Evolutionary conservation across 2,329 filamentous ascomycete species (phyloP).

Genomic region (Lizonia empirigonia): DNA sequence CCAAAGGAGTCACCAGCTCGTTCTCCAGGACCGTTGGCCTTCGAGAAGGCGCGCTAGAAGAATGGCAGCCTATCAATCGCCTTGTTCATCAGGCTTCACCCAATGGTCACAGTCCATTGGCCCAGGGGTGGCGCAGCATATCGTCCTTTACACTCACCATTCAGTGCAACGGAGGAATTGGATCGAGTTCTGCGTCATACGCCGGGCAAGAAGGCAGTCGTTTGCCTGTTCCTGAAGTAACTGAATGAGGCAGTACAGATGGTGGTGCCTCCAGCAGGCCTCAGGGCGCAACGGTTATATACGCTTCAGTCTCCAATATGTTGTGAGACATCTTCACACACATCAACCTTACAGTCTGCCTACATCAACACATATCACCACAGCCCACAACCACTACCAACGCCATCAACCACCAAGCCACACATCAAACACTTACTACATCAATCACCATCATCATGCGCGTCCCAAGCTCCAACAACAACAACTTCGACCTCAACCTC

Average conservation of each 20-base stretch:
- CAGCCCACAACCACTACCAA: slow-evolving; percentile 10
- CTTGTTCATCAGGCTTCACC: slow-evolving; percentile 31
- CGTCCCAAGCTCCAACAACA: slow-evolving; percentile 16
- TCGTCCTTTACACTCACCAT: slow-evolving; percentile 20
- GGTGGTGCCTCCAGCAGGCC: slow-evolving; percentile 36
- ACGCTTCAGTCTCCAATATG: slow-evolving; percentile 1
- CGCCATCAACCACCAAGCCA: slow-evolving; percentile 27
- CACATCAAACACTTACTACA: not conserved
- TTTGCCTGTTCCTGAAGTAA: slow-evolving; percentile 32
- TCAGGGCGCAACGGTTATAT: slow-evolving; percentile 31
- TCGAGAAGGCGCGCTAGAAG: slow-evolving; percentile 35
- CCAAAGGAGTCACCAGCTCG: slow-evolving; percentile 37
- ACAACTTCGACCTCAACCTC: slow-evolving; percentile 29
- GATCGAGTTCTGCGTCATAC: slow-evolving; percentile 33
- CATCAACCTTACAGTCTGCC: slow-evolving; percentile 16
- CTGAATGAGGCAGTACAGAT: slow-evolving; percentile 25
- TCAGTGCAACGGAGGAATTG: slow-evolving; percentile 25
- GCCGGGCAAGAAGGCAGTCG: slow-evolving; percentile 37
- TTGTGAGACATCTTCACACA: slow-evolving; percentile 3
- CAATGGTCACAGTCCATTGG: slow-evolving; percentile 26
- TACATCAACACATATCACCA: slow-evolving; percentile 7
- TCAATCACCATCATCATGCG: slow-evolving; percentile 7
- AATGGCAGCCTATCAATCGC: slow-evolving; percentile 36
- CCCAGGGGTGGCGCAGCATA: slow-evolving; percentile 34
- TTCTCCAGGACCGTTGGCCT: slow-evolving; percentile 22